phyloP scores from a whole-genome alignment of 2,329 filamentous ascomycete genomes.

The Colletotrichum higginsianum region DNA sequence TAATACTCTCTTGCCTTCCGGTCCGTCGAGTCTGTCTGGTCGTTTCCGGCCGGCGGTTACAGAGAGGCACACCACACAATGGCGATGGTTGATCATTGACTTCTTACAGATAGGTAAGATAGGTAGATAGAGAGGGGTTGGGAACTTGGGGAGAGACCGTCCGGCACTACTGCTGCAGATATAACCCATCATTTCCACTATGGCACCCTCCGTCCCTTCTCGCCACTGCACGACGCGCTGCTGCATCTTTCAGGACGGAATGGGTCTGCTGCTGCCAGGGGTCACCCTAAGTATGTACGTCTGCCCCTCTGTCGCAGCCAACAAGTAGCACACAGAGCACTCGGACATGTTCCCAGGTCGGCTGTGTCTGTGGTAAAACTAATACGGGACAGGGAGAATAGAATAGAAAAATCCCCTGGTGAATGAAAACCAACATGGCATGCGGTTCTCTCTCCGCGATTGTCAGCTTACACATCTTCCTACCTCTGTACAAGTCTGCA shows the following conservation, averaged over 20 bases:
- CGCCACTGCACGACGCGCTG: slow-evolving; percentile 1
- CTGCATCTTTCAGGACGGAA: slow-evolving; percentile 4
- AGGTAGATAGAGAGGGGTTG: neutral
- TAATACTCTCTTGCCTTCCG: neutral
- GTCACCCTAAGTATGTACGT: too few relatives aligned
- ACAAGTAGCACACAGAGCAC: neutral
- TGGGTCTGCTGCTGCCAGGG: slow-evolving; percentile 7
- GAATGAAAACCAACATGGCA: slow-evolving; percentile 1
- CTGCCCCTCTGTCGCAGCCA: too few relatives aligned
- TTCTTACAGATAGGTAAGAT: neutral
- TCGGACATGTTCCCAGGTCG: slow-evolving; percentile 20
- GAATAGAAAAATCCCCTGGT: neutral
- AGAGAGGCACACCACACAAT: neutral
- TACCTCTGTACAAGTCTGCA: neutral
- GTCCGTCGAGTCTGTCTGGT: neutral
- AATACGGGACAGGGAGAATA: too few relatives aligned
- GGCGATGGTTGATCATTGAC: neutral
- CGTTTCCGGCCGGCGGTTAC: neutral
- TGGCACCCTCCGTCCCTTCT: neutral
- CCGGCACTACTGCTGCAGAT: slow-evolving; percentile 15
- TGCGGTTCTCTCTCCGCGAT: slow-evolving; percentile 15
- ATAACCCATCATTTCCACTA: slow-evolving; percentile 15
- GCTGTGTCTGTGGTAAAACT: neutral
- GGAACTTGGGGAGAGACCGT: neutral
- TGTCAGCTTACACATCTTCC: slow-evolving; percentile 6